Evolutionary conservation across 2,329 filamentous ascomycete genomes (phyloP).

Genomic region (Aureobasidium namibiae): DNA sequence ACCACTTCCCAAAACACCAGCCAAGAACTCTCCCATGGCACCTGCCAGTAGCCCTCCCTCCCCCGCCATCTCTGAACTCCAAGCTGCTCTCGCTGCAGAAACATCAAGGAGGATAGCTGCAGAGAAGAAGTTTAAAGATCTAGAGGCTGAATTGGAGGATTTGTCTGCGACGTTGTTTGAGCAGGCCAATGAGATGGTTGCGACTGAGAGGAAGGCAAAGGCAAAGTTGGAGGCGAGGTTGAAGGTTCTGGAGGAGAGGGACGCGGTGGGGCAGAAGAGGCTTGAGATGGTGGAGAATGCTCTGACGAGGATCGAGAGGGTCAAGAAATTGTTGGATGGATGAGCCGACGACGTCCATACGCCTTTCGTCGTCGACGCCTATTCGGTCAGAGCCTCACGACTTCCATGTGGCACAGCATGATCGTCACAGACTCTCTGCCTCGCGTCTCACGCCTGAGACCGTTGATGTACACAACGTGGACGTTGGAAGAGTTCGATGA

Average conservation of each 20-base stretch:
- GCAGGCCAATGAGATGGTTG: constrained; percentile 79
- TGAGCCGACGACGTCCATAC: too few relatives aligned
- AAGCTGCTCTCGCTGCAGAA: constrained; percentile 56
- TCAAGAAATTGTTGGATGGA: constrained; percentile 50
- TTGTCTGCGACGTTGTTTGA: constrained; percentile 64
- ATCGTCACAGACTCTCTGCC: too few relatives aligned
- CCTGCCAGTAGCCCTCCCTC: not conserved
- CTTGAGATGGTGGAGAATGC: constrained; percentile 65
- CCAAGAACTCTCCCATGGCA: constrained; percentile 16
- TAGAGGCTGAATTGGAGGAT: constrained; percentile 68
- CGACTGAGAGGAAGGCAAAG: constrained; percentile 61
- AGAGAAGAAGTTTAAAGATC: constrained; percentile 56
- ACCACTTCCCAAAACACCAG: constrained; percentile 19
- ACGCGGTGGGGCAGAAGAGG: constrained; percentile 59
- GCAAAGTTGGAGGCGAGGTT: constrained; percentile 65
- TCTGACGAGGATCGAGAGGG: constrained; percentile 62
- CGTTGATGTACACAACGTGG: too few relatives aligned
- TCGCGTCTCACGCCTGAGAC: too few relatives aligned
- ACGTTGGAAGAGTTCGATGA: too few relatives aligned
- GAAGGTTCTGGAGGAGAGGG: constrained; percentile 58
- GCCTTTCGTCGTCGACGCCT: too few relatives aligned
- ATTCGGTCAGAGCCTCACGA: too few relatives aligned
- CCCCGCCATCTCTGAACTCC: constrained; percentile 32
- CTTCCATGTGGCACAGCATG: too few relatives aligned
- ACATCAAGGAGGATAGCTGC: constrained; percentile 56